phyloP scores from a whole-genome alignment of 139 green algal species.

The Zygnema circumcarinatum region DNA sequence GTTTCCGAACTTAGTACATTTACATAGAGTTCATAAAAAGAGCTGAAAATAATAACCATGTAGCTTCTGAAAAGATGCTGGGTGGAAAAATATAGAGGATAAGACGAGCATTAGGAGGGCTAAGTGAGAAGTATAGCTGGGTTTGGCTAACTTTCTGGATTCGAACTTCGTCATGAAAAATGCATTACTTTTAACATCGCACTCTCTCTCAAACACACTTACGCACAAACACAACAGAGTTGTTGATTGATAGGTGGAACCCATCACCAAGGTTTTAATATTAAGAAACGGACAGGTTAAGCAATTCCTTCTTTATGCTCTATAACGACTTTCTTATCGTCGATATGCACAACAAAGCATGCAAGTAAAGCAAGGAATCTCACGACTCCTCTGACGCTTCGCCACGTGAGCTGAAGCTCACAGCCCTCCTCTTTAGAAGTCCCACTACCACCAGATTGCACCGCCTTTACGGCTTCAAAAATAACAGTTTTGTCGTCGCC shows the following conservation, averaged over 20 bases:
- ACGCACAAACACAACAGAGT: too few relatives aligned
- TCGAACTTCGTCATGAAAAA: too few relatives aligned
- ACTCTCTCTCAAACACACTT: too few relatives aligned
- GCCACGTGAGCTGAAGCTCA: neutral
- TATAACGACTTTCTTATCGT: neutral
- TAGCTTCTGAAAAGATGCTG: neutral
- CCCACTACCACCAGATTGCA: neutral
- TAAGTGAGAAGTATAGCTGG: too few relatives aligned
- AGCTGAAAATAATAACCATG: slow-evolving; percentile 7
- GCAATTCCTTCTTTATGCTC: neutral
- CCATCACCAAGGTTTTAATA: too few relatives aligned
- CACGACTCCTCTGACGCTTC: neutral
- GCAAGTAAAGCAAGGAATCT: neutral
- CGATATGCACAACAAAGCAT: neutral
- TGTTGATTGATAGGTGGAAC: too few relatives aligned
- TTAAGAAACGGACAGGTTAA: neutral
- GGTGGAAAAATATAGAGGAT: neutral
- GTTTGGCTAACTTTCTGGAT: too few relatives aligned
- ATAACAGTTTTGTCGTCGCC: too few relatives aligned
- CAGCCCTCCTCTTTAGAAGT: neutral
- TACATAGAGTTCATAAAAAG: slow-evolving; percentile 8
- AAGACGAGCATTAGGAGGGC: too few relatives aligned
- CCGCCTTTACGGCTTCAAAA: neutral
- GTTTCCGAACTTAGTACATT: too few relatives aligned
- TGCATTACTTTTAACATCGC: too few relatives aligned